Evolutionary conservation across 495 filamentous ascomycete species (phyloP), one percentile per base, ranked within the genome.

Genomic region (Cudoniella acicularis): DNA sequence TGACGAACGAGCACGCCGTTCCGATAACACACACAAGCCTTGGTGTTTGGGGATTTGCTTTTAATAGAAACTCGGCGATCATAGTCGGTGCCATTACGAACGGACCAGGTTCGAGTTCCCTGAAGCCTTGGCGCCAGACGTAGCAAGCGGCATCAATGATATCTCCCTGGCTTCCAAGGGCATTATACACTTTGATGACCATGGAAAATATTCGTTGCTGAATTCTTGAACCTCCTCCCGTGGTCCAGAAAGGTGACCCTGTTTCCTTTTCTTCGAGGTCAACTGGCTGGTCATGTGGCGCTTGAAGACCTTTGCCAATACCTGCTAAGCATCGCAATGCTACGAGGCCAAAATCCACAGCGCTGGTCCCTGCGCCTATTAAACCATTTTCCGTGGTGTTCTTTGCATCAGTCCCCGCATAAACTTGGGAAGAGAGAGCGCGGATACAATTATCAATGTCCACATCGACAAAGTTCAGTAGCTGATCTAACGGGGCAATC

Each of bases 291-390:
- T 95, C 89, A 36, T 83, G 79, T 13, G 88, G 86, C 3, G 80
- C 77, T 64, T 93, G 88, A 41, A 93, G 72, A n/a, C 88, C 90
- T 64, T 83, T 90, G 10, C 88, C 92, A 63, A 97, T 87, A 51
- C 81, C 87, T 30, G 79, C 77, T 22, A 97, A 77, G 62, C 89
- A 95, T 49, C 85, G 78, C 26, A 96, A 76, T 4, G 85, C 85
- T 41, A 84, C 71, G 11, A 90, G 75, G 1, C 80, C 88, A 21
- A 87, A 62, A 59, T 80, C 69, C 54, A 64, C 25, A 49, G 60
- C 65, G 25, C 40, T 10, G 4, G 26, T 3, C 3, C n/a, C 26
- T 41, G 11, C 13, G 22, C n/a, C 47, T 18, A 17, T 23, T 16
- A 24, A 16, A 6, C 13, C 43, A 10, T 3, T 20, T 8, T 49